These are phyloP conservation scores for Herpetomonas samuelpessoai DNA, from an alignment of 208 protist species.

Conservation along the genomic window DNA sequence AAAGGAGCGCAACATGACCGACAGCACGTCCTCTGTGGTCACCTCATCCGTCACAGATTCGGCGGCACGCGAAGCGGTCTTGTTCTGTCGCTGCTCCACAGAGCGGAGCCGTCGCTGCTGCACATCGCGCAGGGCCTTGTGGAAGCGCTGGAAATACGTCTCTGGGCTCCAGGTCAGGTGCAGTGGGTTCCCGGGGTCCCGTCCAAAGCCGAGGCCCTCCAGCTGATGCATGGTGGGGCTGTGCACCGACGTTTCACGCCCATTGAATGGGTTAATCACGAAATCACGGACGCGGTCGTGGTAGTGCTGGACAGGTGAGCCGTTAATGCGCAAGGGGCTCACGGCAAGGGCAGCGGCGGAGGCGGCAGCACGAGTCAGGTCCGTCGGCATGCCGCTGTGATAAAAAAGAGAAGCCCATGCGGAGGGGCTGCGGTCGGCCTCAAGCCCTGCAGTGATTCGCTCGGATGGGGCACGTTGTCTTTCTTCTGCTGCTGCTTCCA, in stretches of 20 bases:
- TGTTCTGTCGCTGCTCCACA: background rate
- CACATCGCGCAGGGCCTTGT: slow-evolving; percentile 5
- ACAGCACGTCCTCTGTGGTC: background rate
- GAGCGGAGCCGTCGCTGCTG: background rate
- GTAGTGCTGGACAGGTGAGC: slow-evolving; percentile 1
- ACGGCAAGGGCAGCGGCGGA: background rate
- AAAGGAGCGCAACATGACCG: background rate
- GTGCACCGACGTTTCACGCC: slow-evolving; percentile 27
- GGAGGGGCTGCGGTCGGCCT: background rate
- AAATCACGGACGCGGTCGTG: background rate
- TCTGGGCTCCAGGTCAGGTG: slow-evolving; percentile 54
- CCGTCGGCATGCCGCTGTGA: background rate
- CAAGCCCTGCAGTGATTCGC: no score
- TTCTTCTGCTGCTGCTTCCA: no score
- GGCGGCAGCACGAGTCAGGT: slow-evolving; percentile 4
- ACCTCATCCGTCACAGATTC: background rate
- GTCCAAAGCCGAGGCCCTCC: slow-evolving; percentile 51
- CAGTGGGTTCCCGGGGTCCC: slow-evolving; percentile 46
- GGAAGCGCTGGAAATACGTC: slow-evolving; percentile 20
- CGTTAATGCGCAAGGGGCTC: background rate
- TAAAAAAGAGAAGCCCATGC: background rate
- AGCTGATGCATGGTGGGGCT: slow-evolving; percentile 28
- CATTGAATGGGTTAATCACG: slow-evolving; percentile 82
- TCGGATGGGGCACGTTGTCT: no score
- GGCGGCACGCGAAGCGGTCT: background rate